Conservation (phyloP, 2,329 filamentous ascomycete species). For the Penicillium sp. region DNA sequence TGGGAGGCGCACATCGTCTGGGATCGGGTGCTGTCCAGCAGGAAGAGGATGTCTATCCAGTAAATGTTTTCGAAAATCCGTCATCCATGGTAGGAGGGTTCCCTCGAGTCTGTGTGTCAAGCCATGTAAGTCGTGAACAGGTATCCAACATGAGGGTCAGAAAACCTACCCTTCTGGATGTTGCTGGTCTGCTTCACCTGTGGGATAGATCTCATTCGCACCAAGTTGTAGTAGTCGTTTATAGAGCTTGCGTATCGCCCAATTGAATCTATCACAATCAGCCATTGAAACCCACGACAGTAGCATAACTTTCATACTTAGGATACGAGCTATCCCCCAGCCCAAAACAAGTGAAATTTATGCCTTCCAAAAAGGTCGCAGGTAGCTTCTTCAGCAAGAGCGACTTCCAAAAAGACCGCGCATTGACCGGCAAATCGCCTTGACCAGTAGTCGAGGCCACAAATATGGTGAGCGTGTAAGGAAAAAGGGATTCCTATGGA, state of each 20-base stretch:
- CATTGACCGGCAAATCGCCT: constrained; percentile 86
- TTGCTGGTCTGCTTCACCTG: constrained; percentile 88
- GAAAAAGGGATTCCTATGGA: constrained; percentile 34
- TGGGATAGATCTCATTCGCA: constrained; percentile 69
- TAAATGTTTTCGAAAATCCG: constrained; percentile 64
- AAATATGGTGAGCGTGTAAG: constrained; percentile 57
- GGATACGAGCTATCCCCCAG: constrained; percentile 92
- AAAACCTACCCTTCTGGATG: constrained; percentile 77
- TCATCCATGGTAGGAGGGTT: constrained; percentile 74
- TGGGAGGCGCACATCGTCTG: constrained; percentile 69
- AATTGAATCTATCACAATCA: constrained; percentile 69
- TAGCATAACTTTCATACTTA: constrained; percentile 56
- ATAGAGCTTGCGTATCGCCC: constrained; percentile 82
- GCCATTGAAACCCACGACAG: constrained; percentile 1
- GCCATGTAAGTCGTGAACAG: neutral
- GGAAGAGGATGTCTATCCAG: constrained; percentile 68
- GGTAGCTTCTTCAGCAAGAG: constrained; percentile 76
- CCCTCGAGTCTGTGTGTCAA: constrained; percentile 65
- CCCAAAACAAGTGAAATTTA: constrained; percentile 82
- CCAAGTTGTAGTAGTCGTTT: constrained; percentile 82
- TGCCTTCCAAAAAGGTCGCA: constrained; percentile 62
- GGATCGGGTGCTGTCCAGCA: constrained; percentile 64
- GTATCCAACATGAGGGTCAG: neutral
- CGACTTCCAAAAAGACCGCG: constrained; percentile 77
- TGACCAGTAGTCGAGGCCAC: constrained; percentile 91